phyloP scores from a whole-genome alignment of 2,329 filamentous ascomycete genomes.

The Stachybotrys chlorohalonatus region DNA sequence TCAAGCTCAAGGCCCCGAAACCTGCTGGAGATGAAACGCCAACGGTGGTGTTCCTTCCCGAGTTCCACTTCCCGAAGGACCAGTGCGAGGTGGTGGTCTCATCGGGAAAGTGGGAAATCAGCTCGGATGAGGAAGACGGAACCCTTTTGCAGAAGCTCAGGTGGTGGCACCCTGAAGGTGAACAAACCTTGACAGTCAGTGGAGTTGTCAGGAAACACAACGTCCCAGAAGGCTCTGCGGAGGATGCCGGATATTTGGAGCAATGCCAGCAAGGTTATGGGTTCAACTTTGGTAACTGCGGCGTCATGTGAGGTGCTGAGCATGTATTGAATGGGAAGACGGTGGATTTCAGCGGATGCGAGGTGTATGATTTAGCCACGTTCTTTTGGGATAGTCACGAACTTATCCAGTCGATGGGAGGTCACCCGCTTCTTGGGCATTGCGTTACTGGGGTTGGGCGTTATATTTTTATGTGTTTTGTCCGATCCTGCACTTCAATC shows the following conservation, averaged over 20 bases:
- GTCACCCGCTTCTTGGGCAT: background rate
- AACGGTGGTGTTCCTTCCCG: conserved; percentile 78
- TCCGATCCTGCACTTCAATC: background rate
- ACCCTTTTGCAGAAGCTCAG: conserved; percentile 65
- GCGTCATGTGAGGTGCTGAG: conserved; percentile 36
- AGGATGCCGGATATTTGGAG: conserved; percentile 73
- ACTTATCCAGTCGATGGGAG: background rate
- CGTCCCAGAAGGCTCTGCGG: conserved; percentile 46
- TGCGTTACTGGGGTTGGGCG: background rate
- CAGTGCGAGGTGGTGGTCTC: conserved; percentile 65
- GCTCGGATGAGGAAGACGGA: conserved; percentile 59
- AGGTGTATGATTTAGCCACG: background rate
- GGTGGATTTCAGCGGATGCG: background rate
- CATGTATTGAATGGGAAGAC: background rate
- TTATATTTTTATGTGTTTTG: background rate
- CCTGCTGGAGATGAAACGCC: conserved; percentile 54
- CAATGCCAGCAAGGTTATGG: conserved; percentile 46
- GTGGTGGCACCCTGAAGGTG: conserved; percentile 89
- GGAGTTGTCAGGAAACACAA: conserved; percentile 62
- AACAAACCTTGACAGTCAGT: conserved; percentile 68
- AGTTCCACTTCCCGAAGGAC: conserved; percentile 81
- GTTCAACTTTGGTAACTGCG: conserved; percentile 35
- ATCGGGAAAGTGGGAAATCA: conserved; percentile 85
- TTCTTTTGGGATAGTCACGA: background rate
- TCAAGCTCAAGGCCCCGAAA: conserved; percentile 56